Evolutionary conservation across 1,139 yeast species (phyloP), one percentile per base, ranked within the genome.

Genomic region (Yamadazyma spencermartinsiae): DNA sequence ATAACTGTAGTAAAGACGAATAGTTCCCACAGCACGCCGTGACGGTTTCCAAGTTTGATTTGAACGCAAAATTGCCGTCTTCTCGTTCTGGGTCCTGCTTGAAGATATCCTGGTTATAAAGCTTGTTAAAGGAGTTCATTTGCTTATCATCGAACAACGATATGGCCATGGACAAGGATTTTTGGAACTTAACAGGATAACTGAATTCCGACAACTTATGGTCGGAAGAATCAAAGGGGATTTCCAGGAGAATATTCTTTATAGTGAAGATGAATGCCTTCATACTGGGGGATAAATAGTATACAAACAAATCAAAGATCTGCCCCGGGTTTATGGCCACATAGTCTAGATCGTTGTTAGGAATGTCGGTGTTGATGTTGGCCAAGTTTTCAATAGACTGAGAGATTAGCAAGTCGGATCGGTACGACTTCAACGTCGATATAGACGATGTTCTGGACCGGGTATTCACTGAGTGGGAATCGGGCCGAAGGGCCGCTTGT

Each of bases 21-120:
- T 86, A 86, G 53, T 86, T 85, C 2, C 92, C 94, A 63, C 94
- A 86, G 39, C 87, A 79, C 0, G 95, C 95, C 1, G 92, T 86
- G 4, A 85, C 84, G 47, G 84, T 92, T 56, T 86, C 95, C 48
- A 82, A 84, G 43, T 81, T 83, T 1, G 86, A 76, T 42, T 74
- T 72, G 35, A 71, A 68, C n/a, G 65, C 59, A 34, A 65, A 53
- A 16, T 16, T 28, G 11, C 16, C 31, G 17, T 28, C 14, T 12
- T 26, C 17, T n/a, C 13, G 9, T 31, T 66, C 69, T 0, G 69
- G 51, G 18, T 49, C 44, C 9, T 51, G 40, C 25, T 67, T 63
- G 59, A 82, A 82, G 5, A 79, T 63, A 3, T 74, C 76, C 48
- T 82, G 87, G 6, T 68, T 60, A 54, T 86, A 86, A 7, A 86